Evolutionary conservation across 2,329 filamentous ascomycete species (phyloP).

Genomic region (Aspergillus bombycis): DNA sequence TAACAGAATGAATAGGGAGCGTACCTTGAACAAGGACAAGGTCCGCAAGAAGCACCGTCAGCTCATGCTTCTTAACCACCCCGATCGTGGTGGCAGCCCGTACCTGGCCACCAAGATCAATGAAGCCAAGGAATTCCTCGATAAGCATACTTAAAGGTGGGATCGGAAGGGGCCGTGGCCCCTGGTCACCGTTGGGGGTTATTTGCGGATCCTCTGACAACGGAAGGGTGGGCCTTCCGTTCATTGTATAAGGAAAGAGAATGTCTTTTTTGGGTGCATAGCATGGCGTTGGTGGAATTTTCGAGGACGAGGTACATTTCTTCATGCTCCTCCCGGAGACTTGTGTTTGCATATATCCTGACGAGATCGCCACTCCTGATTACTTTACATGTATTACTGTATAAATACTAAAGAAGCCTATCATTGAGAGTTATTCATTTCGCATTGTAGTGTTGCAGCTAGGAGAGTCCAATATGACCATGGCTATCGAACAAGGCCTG

Average conservation of each 20-base stretch:
- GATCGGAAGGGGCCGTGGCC: background rate
- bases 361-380: conserved; percentile 69
- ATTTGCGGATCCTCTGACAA: background rate
- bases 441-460: background rate
- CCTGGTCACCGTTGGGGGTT: background rate
- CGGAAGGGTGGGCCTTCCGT: background rate
- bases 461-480: background rate
- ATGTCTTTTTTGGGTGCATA: conserved; percentile 41
- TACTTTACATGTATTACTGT: conserved; percentile 17
- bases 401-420: conserved; percentile 10
- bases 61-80: conserved; percentile 97
- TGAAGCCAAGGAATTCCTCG: conserved; percentile 94
- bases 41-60: conserved; percentile 93
- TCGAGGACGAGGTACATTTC: conserved; percentile 25
- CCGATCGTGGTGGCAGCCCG: conserved; percentile 93
- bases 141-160: conserved; percentile 62
- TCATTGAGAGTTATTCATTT: background rate
- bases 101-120: conserved; percentile 98
- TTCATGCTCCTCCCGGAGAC: conserved; percentile 52
- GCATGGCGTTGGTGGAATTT: conserved; percentile 44
- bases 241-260: conserved; percentile 29
- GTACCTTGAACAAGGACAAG: conserved; percentile 85
- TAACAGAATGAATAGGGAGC: conserved; percentile 64
- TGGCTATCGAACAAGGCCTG: background rate
- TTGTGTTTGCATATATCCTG: conserved; percentile 58